Percentiles rank a stretch among this genome's conserved stretches.
These are phyloP conservation scores for Leucosporidium yakuticum DNA, from an alignment of 768 basidiomycete species.

Conservation along the genomic window DNA sequence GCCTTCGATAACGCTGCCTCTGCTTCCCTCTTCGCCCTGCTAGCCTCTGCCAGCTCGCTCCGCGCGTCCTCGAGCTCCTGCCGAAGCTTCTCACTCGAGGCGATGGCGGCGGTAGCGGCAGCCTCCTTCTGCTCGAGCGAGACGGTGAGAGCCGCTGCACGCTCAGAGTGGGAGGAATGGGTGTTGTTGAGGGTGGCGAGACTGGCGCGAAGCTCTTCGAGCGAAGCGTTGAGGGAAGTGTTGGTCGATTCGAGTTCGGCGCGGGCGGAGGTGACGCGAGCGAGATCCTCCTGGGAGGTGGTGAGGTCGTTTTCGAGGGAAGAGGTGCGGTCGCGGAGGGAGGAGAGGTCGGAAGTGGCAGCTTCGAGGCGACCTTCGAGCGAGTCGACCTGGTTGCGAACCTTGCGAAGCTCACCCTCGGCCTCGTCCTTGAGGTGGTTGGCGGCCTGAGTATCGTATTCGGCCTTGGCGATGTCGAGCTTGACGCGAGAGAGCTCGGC, in stretches of 20 bases:
- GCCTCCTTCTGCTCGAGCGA: constrained; percentile 20
- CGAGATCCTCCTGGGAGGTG: constrained; percentile 12
- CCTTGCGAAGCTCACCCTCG: constrained; percentile 56
- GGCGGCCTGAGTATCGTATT: neutral
- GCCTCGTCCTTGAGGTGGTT: neutral
- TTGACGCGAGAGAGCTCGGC: neutral
- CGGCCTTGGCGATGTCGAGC: neutral
- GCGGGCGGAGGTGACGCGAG: constrained; percentile 11
- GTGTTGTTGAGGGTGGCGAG: constrained; percentile 7
- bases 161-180: constrained; percentile 15
- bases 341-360: constrained; percentile 8
- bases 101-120: neutral
- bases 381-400: constrained; percentile 45
- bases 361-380: constrained; percentile 16
- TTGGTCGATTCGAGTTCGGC: constrained; percentile 15
- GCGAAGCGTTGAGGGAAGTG: constrained; percentile 4
- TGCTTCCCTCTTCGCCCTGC: constrained; percentile 22
- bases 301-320: constrained; percentile 23
- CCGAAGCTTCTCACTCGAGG: neutral
- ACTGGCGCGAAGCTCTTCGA: constrained; percentile 23
- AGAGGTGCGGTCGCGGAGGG: constrained; percentile 15
- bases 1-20: constrained; percentile 24
- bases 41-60: constrained; percentile 6
- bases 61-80: constrained; percentile 14
- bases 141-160: constrained; percentile 14